Conservation (phyloP, 1,139 yeast species). For the Candida anutae region DNA sequence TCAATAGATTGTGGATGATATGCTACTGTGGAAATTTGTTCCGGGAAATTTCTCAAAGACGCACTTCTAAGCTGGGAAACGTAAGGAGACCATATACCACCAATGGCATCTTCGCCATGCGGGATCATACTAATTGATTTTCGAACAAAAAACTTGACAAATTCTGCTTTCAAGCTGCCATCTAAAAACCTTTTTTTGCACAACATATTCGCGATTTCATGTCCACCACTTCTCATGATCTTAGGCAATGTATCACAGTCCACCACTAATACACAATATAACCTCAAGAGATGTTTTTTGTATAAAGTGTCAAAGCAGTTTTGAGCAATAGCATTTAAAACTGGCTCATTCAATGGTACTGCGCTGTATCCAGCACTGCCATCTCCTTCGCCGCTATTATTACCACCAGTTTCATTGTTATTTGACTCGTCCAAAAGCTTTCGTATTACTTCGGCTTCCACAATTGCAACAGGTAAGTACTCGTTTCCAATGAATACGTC, state of each 20-base stretch:
- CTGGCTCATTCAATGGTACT: constrained; percentile 46
- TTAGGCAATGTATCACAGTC: constrained; percentile 81
- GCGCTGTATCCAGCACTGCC: constrained; percentile 17
- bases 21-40: constrained; percentile 70
- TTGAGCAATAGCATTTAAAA: constrained; percentile 66
- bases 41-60: constrained; percentile 33
- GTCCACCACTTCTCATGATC: constrained; percentile 72
- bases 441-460: constrained; percentile 74
- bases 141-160: constrained; percentile 70
- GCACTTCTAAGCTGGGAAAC: constrained; percentile 53
- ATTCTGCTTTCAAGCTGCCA: constrained; percentile 70
- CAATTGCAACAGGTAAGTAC: constrained; percentile 76
- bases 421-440: constrained; percentile 18
- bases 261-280: constrained; percentile 76
- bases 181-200: constrained; percentile 76
- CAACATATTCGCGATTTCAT: constrained; percentile 89
- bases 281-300: constrained; percentile 65
- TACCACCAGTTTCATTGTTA: constrained; percentile 7
- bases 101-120: constrained; percentile 69
- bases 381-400: constrained; percentile 7
- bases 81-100: constrained; percentile 81
- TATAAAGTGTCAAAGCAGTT: constrained; percentile 65
- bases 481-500: constrained; percentile 82
- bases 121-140: constrained; percentile 64
- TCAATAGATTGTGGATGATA: constrained; percentile 68